Evolutionary conservation across 2,329 filamentous ascomycete species (phyloP), one percentile per base, ranked within the genome.

Genomic region (Byssothecium circinans): DNA sequence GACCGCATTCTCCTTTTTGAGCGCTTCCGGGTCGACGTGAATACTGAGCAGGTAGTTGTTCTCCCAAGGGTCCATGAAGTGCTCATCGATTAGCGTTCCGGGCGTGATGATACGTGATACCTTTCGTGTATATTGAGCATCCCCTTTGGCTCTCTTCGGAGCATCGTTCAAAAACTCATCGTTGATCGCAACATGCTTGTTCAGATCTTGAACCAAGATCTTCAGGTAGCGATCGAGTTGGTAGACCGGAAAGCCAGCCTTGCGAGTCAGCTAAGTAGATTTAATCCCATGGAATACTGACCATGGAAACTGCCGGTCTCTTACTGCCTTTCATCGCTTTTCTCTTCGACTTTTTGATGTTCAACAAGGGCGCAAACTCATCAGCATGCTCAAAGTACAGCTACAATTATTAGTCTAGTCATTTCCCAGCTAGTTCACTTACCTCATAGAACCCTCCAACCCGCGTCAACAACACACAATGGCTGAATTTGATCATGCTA

Each of bases 301-400:
- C 88, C 92, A 99, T 97, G 5, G 91, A 76, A 15, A 99, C 89
- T 20, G 62, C 46, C 18, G 83, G 81, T 32, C 54, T 65, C 40
- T 85, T 85, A 54, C 75, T 88, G n/a, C 61, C 60, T 42, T 55
- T 69, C 0, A 57, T 37, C 1, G 88, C 90, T 70, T 84, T 91
- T 69, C 89, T 94, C 45, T 81, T 81, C 2, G 87, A 85, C 45
- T 95, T 84, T 71, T 96, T 97, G 64, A 99, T 75, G 61, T 91
- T 94, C 54, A 99, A 78, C 36, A 95, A 76, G 1, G 91, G 88
- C 1, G 88, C 92, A 68, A 87, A 88, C 65, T 96, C 86, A 49
- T 95, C 88, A 10, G 95, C 94, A 68, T 99, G 91, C 61, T 95
- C 88, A 70, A 97, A 95, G 74, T 99, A 99, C 49, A 99, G 77